Evolutionary conservation across 176 grass and related monocot species (phyloP).

Genomic region (Musa troglodytarum): DNA sequence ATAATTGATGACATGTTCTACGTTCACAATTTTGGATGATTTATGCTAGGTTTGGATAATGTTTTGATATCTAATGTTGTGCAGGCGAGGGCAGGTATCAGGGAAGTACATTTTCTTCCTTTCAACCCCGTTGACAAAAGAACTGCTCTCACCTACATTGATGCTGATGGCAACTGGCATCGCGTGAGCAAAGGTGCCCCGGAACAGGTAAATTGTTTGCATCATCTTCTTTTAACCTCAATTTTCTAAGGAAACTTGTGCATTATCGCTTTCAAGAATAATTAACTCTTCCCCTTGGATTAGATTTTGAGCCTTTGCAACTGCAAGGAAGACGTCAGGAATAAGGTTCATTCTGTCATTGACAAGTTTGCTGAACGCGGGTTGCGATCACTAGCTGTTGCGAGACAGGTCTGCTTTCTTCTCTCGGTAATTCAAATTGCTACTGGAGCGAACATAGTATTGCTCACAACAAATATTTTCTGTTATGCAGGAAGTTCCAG

Average conservation of each 20-base stretch:
- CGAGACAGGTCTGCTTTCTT: slow-evolving; percentile 38
- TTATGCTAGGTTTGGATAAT: slow-evolving; percentile 10
- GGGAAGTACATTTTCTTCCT: slow-evolving; percentile 74
- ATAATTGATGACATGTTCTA: not conserved
- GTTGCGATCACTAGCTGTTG: slow-evolving; percentile 67
- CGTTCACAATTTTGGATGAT: not conserved
- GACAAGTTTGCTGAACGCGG: slow-evolving; percentile 90
- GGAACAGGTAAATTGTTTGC: slow-evolving; percentile 36
- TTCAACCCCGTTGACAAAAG: slow-evolving; percentile 98
- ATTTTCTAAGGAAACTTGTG: not conserved
- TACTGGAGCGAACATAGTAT: not conserved
- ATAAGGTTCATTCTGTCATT: slow-evolving; percentile 51
- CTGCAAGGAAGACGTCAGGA: slow-evolving; percentile 34
- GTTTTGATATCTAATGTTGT: not conserved
- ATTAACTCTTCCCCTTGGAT: not conserved
- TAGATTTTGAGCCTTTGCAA: slow-evolving; percentile 66
- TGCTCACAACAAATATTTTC: not conserved
- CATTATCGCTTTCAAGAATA: slow-evolving; percentile 2
- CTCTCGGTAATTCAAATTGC: not conserved
- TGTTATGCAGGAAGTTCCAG: slow-evolving; percentile 50
- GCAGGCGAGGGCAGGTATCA: slow-evolving; percentile 65
- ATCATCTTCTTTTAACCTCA: not conserved
- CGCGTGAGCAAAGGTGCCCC: slow-evolving; percentile 93
- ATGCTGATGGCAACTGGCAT: slow-evolving; percentile 45
- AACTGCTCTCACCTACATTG: slow-evolving; percentile 78